Conservation (phyloP, 1,284 basidiomycete species). For the Microbotryomycetes sp. region DNA sequence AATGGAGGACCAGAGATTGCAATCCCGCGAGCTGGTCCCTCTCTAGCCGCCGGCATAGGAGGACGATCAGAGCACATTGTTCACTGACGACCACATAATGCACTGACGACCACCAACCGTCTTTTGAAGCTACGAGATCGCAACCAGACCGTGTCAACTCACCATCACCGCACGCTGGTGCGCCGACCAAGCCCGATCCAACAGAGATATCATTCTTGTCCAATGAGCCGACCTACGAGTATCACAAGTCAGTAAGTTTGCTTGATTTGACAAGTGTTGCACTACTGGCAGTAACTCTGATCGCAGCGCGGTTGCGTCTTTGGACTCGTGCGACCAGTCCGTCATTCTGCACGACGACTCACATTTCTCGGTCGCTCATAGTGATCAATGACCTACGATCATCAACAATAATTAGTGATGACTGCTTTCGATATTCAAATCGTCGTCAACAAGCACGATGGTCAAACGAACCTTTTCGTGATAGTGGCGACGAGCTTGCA, state of each 20-base stretch:
- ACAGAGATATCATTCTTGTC: constrained; percentile 86
- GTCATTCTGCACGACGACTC: constrained; percentile 44
- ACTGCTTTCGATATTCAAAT: too few species aligned
- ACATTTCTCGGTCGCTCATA: constrained; percentile 94
- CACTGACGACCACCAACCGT: too few species aligned
- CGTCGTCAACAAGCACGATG: neutral
- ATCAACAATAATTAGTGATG: neutral
- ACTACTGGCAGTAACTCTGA: neutral
- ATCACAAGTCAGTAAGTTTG: too few species aligned
- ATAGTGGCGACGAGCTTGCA: constrained; percentile 20
- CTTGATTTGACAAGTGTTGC: neutral
- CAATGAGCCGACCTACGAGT: constrained; percentile 96
- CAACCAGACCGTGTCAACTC: constrained; percentile 35
- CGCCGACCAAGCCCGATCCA: constrained; percentile 95
- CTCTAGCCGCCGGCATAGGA: neutral
- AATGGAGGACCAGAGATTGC: too few species aligned
- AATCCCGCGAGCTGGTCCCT: too few species aligned
- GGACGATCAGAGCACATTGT: neutral
- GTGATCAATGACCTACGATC: constrained; percentile 48
- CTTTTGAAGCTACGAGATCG: neutral
- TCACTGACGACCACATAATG: neutral
- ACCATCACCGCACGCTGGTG: constrained; percentile 75
- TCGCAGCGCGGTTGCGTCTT: neutral
- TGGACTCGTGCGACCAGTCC: neutral
- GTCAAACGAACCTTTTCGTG: constrained; percentile 29